These are phyloP conservation scores for Umbellularia californica DNA, from an alignment of 164 flowering plant species.

Conservation along the genomic window DNA sequence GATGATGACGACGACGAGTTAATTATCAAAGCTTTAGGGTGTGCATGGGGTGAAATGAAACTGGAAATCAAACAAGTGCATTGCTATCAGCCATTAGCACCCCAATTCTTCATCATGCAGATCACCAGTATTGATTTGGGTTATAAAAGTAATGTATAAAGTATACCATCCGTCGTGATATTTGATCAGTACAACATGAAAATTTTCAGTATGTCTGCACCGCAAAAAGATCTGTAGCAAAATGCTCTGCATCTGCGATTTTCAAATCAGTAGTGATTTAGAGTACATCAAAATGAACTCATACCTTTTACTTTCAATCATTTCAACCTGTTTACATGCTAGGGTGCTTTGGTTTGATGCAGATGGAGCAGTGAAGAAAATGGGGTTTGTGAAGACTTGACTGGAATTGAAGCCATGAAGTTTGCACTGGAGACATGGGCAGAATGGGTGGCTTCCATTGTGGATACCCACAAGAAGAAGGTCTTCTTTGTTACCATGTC, in stretches of 20 bases:
- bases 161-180: too few species aligned
- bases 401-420: conserved; percentile 75
- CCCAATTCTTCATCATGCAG: neutral
- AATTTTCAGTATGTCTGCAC: neutral
- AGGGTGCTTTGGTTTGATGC: conserved; percentile 15
- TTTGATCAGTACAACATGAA: too few species aligned
- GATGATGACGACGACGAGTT: too few species aligned
- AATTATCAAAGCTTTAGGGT: neutral
- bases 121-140: neutral
- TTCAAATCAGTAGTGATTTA: too few species aligned
- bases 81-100: neutral
- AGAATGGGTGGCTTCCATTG: conserved; percentile 64
- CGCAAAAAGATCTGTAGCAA: neutral
- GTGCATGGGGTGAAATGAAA: too few species aligned
- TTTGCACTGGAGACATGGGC: conserved; percentile 92
- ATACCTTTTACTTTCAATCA: neutral
- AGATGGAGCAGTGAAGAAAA: conserved; percentile 77
- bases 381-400: conserved; percentile 73
- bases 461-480: conserved; percentile 47
- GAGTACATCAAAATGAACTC: neutral
- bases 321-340: neutral
- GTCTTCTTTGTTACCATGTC: conserved; percentile 96
- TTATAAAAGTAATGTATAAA: too few species aligned
- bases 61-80: neutral
- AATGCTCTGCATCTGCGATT: neutral